Evolutionary conservation across 2,329 filamentous ascomycete species (phyloP), one percentile per base, ranked within the genome.

Genomic region (Herpomyces periplanetae): DNA sequence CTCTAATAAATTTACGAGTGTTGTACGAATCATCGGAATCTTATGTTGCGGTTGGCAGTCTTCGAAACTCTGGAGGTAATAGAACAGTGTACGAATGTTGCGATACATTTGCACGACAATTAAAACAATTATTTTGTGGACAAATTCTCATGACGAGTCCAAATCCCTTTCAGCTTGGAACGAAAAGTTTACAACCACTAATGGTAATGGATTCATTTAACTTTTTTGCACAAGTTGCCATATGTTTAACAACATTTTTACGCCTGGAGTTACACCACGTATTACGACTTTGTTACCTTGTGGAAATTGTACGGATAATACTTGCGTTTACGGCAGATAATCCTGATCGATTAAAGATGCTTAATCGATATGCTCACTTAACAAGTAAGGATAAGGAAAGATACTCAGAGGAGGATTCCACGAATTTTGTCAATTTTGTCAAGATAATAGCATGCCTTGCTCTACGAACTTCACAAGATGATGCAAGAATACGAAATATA

Each of bases 1-100:
- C 55, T 2, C 43, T 96, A 23, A 80, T 66, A 2, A 71, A 91
- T 34, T 46, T 96, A 11, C 64, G 73, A 18, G 60, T 91, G 11
- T 44, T 91, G 10, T 60, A 68, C 1, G 80, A 88, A 40, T 91
- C 73, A 1, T 63, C 66, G 1, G 54, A 63, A 12, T 73, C 73
- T 0, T 91, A 80, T 35, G 51, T 73, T 21, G 53, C 68, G 2
- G 47, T 85, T 23, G 65, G 68, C 2, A 55, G 56, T 3, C 46
- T 75, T 16, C 49, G 55, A 19, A 45, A 49, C 9, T 44, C 42
- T 3, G 47, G 50, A 0, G 47, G 53, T 4, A 60, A 51, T 25
- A 47, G 45, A 23, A 53, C 65, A 6, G 49, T 53, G 18, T 41
- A 40, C 17, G 66, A 80, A 31, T 66, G 65, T 22, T 43, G 47